phyloP scores from a whole-genome alignment of 192 early-diverging fungal genomes.

The Linnemannia zychae region DNA sequence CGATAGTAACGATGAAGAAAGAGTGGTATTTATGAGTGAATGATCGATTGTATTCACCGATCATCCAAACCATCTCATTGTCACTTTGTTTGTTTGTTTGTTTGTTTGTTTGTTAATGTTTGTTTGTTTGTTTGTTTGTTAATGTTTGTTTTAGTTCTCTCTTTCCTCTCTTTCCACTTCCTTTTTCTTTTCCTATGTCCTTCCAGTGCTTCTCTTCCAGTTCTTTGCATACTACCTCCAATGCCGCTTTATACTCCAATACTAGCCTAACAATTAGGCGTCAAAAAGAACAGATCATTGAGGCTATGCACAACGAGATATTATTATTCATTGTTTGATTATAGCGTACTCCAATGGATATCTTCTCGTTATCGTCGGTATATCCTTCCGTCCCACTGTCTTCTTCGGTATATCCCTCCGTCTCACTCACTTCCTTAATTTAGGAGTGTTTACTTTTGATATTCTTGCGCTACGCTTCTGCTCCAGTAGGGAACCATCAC shows the following conservation, averaged over 20 bases:
- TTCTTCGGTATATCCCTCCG: not conserved
- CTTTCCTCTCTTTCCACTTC: not conserved
- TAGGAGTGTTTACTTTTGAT: not conserved
- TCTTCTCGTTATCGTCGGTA: not conserved
- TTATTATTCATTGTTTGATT: not conserved
- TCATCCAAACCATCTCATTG: too few species aligned
- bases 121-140: not conserved
- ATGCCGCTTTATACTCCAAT: not conserved
- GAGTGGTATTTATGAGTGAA: too few species aligned
- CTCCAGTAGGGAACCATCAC: too few species aligned
- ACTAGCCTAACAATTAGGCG: not conserved
- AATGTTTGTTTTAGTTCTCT: not conserved
- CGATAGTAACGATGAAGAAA: too few species aligned
- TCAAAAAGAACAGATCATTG: not conserved
- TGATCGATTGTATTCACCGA: too few species aligned
- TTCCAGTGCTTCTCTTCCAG: not conserved
- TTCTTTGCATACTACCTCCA: not conserved
- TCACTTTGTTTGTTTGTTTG: not conserved
- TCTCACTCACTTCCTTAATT: not conserved
- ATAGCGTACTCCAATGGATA: not conserved
- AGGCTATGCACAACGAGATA: not conserved
- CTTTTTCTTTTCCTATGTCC: not conserved
- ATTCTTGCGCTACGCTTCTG: not conserved
- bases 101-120: not conserved
- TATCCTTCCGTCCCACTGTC: not conserved